These are phyloP conservation scores for Setaria italica DNA, from an alignment of 202 grass and related monocot species.

Conservation along the genomic window DNA sequence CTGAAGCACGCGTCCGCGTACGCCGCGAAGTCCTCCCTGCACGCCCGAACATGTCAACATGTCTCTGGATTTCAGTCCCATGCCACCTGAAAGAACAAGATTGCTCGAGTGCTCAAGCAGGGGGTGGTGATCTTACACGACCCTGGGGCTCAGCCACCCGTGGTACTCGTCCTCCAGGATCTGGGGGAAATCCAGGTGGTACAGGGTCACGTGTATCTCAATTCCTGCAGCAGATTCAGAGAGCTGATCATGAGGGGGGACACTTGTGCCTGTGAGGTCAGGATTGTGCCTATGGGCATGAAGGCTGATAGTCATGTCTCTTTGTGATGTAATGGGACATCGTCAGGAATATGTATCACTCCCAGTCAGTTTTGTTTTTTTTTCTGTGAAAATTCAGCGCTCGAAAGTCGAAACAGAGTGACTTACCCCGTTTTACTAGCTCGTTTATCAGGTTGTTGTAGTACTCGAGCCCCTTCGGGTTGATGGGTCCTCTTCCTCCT, in stretches of 20 bases:
- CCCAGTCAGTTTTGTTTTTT: not conserved
- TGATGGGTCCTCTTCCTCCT: conserved; percentile 79
- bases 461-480: conserved; percentile 68
- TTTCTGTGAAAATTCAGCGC: not conserved
- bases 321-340: not conserved
- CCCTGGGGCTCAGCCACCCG: conserved; percentile 73
- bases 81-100: not conserved
- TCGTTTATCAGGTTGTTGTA: conserved; percentile 81
- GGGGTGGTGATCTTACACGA: conserved; percentile 57
- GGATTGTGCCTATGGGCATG: too few relatives aligned
- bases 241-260: too few relatives aligned
- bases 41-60: not conserved
- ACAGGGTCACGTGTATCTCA: conserved; percentile 64
- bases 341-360: not conserved
- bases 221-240: conserved; percentile 55
- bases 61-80: not conserved
- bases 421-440: conserved; percentile 60
- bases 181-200: conserved; percentile 84
- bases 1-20: conserved; percentile 74
- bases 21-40: conserved; percentile 74
- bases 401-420: not conserved
- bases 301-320: too few relatives aligned
- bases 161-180: conserved; percentile 82
- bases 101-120: too few relatives aligned
- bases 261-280: too few relatives aligned